Conservation (phyloP, 768 basidiomycete genomes). For the Amanita rimosa region DNA sequence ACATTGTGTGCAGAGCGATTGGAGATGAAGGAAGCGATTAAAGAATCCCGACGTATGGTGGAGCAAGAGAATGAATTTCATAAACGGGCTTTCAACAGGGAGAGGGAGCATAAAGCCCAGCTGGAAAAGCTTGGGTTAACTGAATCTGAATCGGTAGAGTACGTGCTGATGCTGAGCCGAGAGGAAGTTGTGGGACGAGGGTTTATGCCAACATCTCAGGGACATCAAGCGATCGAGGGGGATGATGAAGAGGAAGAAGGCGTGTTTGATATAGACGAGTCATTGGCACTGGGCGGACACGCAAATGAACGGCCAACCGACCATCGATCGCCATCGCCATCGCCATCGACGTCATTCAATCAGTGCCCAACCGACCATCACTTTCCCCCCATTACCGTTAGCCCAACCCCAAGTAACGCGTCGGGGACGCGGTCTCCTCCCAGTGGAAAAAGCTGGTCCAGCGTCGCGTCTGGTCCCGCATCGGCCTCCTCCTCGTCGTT, state of each 20-base stretch:
- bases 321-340: conserved; percentile 11
- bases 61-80: conserved; percentile 33
- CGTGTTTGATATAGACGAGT: conserved; percentile 41
- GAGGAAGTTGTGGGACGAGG: conserved; percentile 41
- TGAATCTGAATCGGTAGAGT: conserved; percentile 69
- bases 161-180: conserved; percentile 74
- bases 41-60: conserved; percentile 42
- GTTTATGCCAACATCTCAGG: too few species aligned
- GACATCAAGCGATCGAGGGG: background rate
- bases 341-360: too few species aligned
- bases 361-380: background rate
- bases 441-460: conserved; percentile 8
- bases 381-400: background rate
- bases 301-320: conserved; percentile 10
- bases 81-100: conserved; percentile 30
- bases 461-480: conserved; percentile 2
- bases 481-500: background rate
- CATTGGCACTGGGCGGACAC: conserved; percentile 8
- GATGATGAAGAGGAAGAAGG: conserved; percentile 34
- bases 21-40: conserved; percentile 52
- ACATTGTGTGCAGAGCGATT: conserved; percentile 36
- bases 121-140: conserved; percentile 58
- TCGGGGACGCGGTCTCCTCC: background rate
- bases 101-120: conserved; percentile 44
- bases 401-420: background rate